Percentiles rank a stretch among this genome's conserved stretches.
Conservation (phyloP, 2,329 filamentous ascomycete species). For the Botrytis elliptica region DNA sequence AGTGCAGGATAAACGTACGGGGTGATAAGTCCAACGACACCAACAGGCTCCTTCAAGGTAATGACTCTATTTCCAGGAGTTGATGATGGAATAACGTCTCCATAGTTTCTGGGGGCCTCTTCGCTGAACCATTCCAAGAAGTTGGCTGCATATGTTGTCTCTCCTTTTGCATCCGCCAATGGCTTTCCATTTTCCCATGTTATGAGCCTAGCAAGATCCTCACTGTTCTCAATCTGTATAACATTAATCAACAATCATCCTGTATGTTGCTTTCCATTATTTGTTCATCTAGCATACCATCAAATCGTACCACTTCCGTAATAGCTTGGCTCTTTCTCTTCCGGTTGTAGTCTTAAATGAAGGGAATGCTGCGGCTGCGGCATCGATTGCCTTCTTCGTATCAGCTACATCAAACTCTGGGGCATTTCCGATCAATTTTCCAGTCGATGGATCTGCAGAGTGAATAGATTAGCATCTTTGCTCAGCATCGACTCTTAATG, state of each 20-base stretch:
- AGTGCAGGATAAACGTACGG: slow-evolving; percentile 45
- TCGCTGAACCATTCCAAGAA: slow-evolving; percentile 83
- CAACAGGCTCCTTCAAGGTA: slow-evolving; percentile 80
- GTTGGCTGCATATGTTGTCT: slow-evolving; percentile 69
- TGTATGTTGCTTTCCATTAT: not conserved
- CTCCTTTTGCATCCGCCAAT: slow-evolving; percentile 68
- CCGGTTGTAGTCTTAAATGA: slow-evolving; percentile 70
- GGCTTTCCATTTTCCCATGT: slow-evolving; percentile 93
- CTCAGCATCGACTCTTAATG: not conserved
- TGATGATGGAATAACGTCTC: slow-evolving; percentile 70
- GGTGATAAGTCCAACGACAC: slow-evolving; percentile 79
- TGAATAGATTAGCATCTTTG: slow-evolving; percentile 49
- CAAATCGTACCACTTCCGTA: slow-evolving; percentile 79
- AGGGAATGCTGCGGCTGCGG: slow-evolving; percentile 74
- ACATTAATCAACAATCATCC: slow-evolving; percentile 20
- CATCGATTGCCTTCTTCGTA: slow-evolving; percentile 75
- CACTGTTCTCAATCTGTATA: slow-evolving; percentile 58
- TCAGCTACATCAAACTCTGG: slow-evolving; percentile 82
- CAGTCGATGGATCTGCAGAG: slow-evolving; percentile 80
- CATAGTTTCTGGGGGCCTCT: slow-evolving; percentile 71
- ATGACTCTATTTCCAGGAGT: slow-evolving; percentile 71
- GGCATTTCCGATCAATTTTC: slow-evolving; percentile 74
- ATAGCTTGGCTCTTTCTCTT: slow-evolving; percentile 69
- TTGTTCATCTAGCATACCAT: slow-evolving; percentile 48
- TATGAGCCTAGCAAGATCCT: slow-evolving; percentile 79